phyloP scores from a whole-genome alignment of 2,329 filamentous ascomycete genomes.

The Fusarium robinianum region DNA sequence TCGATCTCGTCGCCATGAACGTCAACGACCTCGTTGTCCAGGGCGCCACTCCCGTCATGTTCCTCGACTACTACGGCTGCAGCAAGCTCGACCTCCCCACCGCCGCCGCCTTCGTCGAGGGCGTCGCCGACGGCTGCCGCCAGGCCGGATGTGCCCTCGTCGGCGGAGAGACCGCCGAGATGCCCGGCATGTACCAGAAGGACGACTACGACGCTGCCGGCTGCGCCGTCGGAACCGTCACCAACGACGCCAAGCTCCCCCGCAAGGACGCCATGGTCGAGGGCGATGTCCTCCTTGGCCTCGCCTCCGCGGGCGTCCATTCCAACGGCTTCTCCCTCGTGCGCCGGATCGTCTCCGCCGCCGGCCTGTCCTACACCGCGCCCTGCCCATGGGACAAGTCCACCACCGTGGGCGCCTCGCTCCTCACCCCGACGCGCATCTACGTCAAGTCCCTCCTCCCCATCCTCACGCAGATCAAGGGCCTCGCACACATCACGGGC shows the following conservation, averaged over 20 bases:
- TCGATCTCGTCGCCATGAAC: constrained; percentile 98
- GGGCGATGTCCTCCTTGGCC: constrained; percentile 84
- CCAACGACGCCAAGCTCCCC: constrained; percentile 71
- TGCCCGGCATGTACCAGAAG: constrained; percentile 90
- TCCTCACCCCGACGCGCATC: constrained; percentile 89
- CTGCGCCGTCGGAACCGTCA: constrained; percentile 84
- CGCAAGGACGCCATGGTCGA: constrained; percentile 73
- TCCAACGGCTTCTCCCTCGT: constrained; percentile 99
- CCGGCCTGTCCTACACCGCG: constrained; percentile 72
- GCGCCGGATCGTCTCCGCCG: constrained; percentile 79
- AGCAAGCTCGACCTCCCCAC: constrained; percentile 79
- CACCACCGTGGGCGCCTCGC: constrained; percentile 69
- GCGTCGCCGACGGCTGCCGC: constrained; percentile 85
- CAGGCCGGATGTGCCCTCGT: constrained; percentile 86
- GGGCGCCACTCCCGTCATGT: constrained; percentile 91
- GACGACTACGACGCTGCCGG: constrained; percentile 94
- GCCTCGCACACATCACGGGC: constrained; percentile 95
- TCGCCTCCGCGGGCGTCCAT: constrained; percentile 86
- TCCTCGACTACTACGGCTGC: constrained; percentile 98
- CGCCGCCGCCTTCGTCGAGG: constrained; percentile 85
- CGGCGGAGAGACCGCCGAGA: constrained; percentile 97
- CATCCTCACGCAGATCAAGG: constrained; percentile 74
- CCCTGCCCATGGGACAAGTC: constrained; percentile 74
- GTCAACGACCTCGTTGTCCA: constrained; percentile 98
- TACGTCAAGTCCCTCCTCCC: constrained; percentile 85